Conservation (phyloP, 768 basidiomycete genomes). For the Stropharia rugosoannulata region DNA sequence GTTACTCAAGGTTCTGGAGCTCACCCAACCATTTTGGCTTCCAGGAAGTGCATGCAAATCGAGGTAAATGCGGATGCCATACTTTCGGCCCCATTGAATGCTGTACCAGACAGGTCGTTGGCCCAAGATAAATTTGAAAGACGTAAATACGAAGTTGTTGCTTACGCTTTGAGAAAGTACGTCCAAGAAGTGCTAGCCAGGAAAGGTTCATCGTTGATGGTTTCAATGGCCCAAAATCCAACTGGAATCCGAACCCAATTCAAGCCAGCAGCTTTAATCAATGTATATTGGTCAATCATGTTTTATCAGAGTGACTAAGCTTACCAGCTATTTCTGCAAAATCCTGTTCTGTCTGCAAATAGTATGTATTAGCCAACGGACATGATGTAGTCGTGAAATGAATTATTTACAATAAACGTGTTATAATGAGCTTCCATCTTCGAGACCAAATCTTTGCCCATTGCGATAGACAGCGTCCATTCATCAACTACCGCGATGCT, state of each 20-base stretch:
- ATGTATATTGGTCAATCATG: slow-evolving; percentile 51
- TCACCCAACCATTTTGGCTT: slow-evolving; percentile 81
- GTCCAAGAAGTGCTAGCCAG: slow-evolving; percentile 75
- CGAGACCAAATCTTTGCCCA: slow-evolving; percentile 61
- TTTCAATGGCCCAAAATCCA: slow-evolving; percentile 88
- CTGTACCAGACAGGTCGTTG: slow-evolving; percentile 48
- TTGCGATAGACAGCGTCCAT: slow-evolving; percentile 70
- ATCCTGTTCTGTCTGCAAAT: slow-evolving; percentile 31
- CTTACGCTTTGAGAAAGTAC: slow-evolving; percentile 49
- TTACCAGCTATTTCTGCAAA: slow-evolving; percentile 36
- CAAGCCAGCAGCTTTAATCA: slow-evolving; percentile 61
- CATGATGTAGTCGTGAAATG: not conserved
- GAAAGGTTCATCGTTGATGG: slow-evolving; percentile 75
- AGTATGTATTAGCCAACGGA: not conserved
- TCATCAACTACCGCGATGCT: slow-evolving; percentile 59
- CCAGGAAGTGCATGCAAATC: slow-evolving; percentile 76
- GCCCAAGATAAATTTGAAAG: slow-evolving; percentile 12
- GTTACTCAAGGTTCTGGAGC: slow-evolving; percentile 12
- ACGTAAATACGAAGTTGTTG: not conserved
- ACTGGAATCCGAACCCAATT: slow-evolving; percentile 88
- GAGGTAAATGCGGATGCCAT: slow-evolving; percentile 85
- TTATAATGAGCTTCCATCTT: slow-evolving; percentile 81
- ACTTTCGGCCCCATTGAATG: slow-evolving; percentile 89
- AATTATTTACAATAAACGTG: slow-evolving; percentile 71
- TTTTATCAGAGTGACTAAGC: not conserved